phyloP scores from a whole-genome alignment of 1,284 basidiomycete species.

The Inonotus obliquus region DNA sequence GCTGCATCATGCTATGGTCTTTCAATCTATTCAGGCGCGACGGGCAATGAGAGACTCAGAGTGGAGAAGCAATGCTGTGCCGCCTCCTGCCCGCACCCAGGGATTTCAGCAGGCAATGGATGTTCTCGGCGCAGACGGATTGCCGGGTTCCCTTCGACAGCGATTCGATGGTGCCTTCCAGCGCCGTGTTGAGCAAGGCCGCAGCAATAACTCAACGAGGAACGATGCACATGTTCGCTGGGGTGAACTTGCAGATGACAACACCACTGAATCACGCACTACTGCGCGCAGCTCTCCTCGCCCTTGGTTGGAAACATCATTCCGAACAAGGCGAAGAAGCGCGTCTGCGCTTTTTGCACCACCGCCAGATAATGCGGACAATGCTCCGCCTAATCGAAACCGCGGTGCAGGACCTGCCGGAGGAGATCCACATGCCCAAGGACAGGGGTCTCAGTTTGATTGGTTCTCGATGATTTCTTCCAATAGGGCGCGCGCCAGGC shows the following conservation, averaged over 20 bases:
- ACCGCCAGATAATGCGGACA: constrained; percentile 17
- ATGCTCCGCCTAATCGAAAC: constrained; percentile 11
- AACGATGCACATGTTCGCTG: constrained; percentile 7
- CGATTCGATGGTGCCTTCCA: constrained; percentile 23
- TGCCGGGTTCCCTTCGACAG: constrained; percentile 21
- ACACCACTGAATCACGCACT: constrained; percentile 1
- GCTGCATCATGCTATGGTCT: constrained; percentile 3
- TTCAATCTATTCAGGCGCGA: constrained; percentile 7
- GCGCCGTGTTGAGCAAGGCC: constrained; percentile 14
- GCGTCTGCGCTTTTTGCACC: constrained; percentile 13
- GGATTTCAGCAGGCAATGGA: constrained; percentile 23
- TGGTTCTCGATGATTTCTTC: constrained; percentile 11
- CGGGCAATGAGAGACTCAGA: neutral
- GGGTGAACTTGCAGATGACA: constrained; percentile 15
- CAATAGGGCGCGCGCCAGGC: neutral
- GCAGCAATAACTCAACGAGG: neutral
- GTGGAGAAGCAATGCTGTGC: neutral
- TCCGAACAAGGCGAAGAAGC: neutral
- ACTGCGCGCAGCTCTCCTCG: neutral
- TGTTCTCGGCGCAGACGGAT: constrained; percentile 23
- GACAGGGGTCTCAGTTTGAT: neutral
- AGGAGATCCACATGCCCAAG: neutral
- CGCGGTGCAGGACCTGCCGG: constrained; percentile 1
- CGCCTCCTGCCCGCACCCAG: neutral
- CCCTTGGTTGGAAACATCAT: neutral